Percentiles rank a stretch among this genome's conserved stretches.
These are phyloP conservation scores for Globisporangium rhizosaccharum DNA, from an alignment of 352 stramenopile genomes.

Conservation along the genomic window DNA sequence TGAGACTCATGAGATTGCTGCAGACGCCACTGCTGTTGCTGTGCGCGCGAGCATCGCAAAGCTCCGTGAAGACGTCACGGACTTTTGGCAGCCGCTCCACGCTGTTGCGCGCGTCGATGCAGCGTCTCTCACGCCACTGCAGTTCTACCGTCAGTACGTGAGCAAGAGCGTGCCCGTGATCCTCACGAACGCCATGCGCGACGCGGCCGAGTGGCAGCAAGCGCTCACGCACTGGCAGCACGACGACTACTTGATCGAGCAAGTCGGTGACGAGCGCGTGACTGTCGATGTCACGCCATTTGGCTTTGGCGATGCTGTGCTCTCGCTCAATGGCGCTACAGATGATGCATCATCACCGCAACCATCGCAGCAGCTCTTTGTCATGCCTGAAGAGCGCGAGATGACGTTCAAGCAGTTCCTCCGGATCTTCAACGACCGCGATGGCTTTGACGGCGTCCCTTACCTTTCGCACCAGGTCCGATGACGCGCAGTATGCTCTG, in stretches of 20 bases:
- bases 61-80: constrained; percentile 55
- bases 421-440: constrained; percentile 33
- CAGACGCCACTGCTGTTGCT: neutral
- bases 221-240: constrained; percentile 44
- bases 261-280: constrained; percentile 34
- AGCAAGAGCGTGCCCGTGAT: constrained; percentile 75
- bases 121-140: constrained; percentile 28
- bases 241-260: constrained; percentile 49
- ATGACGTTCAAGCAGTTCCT: constrained; percentile 68
- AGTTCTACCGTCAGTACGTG: constrained; percentile 74
- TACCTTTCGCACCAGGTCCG: constrained; percentile 77
- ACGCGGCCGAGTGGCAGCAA: constrained; percentile 39
- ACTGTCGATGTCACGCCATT: constrained; percentile 81
- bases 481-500: neutral
- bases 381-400: constrained; percentile 77
- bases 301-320: constrained; percentile 60
- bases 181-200: constrained; percentile 56
- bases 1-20: neutral
- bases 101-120: constrained; percentile 46
- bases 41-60: constrained; percentile 19
- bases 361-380: constrained; percentile 29
- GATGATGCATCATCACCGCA: neutral
- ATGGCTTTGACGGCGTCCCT: constrained; percentile 63
- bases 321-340: constrained; percentile 23
- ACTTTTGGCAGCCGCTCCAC: constrained; percentile 72